These are phyloP conservation scores for Termitomyces sp. DNA, from an alignment of 768 basidiomycete genomes.

Conservation along the genomic window DNA sequence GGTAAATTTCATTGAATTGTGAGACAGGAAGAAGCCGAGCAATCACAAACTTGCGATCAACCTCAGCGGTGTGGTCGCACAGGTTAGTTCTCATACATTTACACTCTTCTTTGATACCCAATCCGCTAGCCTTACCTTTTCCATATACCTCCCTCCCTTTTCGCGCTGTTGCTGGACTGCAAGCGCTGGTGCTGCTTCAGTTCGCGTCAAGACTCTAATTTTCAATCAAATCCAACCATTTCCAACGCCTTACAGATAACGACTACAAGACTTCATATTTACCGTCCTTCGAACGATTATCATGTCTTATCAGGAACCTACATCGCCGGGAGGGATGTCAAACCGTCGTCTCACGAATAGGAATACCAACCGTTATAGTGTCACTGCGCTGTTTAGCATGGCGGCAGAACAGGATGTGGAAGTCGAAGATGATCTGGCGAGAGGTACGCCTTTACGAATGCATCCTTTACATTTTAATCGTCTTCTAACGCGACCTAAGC, in stretches of 20 bases:
- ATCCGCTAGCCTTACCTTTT: slow-evolving; percentile 17
- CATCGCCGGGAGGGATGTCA: slow-evolving; percentile 64
- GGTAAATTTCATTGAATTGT: not conserved
- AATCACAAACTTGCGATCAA: slow-evolving; percentile 15
- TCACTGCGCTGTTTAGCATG: slow-evolving; percentile 95
- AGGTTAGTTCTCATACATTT: slow-evolving; percentile 10
- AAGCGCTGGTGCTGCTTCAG: slow-evolving; percentile 46
- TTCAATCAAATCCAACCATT: slow-evolving; percentile 12
- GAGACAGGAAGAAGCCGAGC: slow-evolving; percentile 21
- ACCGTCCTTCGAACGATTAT: slow-evolving; percentile 28
- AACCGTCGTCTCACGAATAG: slow-evolving; percentile 81
- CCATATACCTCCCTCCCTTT: slow-evolving; percentile 22
- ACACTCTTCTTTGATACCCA: slow-evolving; percentile 35
- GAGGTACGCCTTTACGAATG: slow-evolving; percentile 56
- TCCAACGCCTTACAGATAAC: slow-evolving; percentile 14
- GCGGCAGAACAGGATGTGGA: slow-evolving; percentile 98
- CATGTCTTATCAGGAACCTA: slow-evolving; percentile 65
- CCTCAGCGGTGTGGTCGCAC: slow-evolving; percentile 8
- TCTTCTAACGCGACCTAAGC: slow-evolving; percentile 43
- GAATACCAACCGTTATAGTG: slow-evolving; percentile 95
- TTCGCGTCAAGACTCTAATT: slow-evolving; percentile 16
- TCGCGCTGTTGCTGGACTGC: slow-evolving; percentile 27
- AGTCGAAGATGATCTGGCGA: slow-evolving; percentile 93
- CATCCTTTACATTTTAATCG: slow-evolving; percentile 3
- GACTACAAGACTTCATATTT: slow-evolving; percentile 17